Evolutionary conservation across 1,284 basidiomycete species (phyloP), one percentile per base, ranked within the genome.

Genomic region (Puccinia coronata): DNA sequence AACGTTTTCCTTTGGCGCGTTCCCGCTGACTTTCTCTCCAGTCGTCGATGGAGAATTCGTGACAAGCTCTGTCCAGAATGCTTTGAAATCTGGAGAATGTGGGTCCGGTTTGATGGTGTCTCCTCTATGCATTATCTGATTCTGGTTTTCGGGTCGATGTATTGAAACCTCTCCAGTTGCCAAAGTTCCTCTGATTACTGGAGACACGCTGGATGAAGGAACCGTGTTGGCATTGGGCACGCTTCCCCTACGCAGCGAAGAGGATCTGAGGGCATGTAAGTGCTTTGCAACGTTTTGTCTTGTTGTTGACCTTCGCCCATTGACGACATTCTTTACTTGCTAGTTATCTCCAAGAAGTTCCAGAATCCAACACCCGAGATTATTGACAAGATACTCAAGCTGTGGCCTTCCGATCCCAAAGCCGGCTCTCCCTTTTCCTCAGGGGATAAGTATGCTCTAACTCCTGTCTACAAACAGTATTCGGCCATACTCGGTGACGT

Each of bases 401-500:
- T 67, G 14, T 81, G 57, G 67, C 79, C 79, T 16, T 70, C 69
- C 18, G 39, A 81, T 65, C 79, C 79, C 9, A 65, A 39, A 31
- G n/a, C 39, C 16, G 78, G 78, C 25, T 80, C 79, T n/a, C 79
- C 69, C 49, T 81, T 73, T 53, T 20, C 53, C 39, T 57, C 79
- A 12, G 79, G 70, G 5, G 18, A 47, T 5, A 61, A 63, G n/a
- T 63, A 81, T 67, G 43, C 55, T 28, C 41, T 81, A 28, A 80
- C 79, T 0, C 79, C 70, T 9, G 57, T 80, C 28, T 81, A 72
- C 36, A 81, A 81, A 39, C 79, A 81, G 61, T 81, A 74, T 57
- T 73, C 43, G n/a, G 70, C 70, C 11, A 73, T 81, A 25, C 51
- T 81, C 28, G 71, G 79, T 39, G 79, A 81, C 67, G 11, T 81